Evolutionary conservation across 495 filamentous ascomycete species (phyloP), one percentile per base, ranked within the genome.

Genomic region (Podospora fimiseda): DNA sequence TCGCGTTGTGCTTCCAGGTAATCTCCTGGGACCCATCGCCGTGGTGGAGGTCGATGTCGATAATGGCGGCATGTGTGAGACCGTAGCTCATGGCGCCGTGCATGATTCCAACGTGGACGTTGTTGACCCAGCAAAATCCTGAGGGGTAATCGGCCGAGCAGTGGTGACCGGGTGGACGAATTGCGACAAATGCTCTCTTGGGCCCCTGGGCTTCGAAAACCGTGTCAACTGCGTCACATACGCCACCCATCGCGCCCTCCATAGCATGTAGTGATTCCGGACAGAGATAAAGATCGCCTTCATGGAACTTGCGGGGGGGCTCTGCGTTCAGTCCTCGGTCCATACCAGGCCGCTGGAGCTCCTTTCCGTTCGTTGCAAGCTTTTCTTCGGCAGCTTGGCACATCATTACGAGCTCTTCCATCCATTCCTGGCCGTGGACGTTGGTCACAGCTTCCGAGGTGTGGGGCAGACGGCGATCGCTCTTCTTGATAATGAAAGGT

Each of bases 101-200:
- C 59, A 92, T 87, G 52, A 97, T 95, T 0, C 93, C 94, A 27
- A 97, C 89, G 63, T 96, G 92, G 6, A 97, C 89, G 64, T 98
- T 98, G 67, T 98, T 98, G 50, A 98, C 68, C 93, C 93, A 98
- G 70, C 93, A 98, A 67, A 98, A 98, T 1, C 93, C 93, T 1
- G 90, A 96, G 0, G 93, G 93, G 52, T 84, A 81, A 37, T 81
- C 78, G 2, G 89, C 82, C 3, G 91, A 93, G 68, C 93, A 98
- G 64, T 98, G 93, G 60, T 98, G 93, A 7, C 93, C 93, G 1
- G 90, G 90, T 21, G 90, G 90, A 14, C 90, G 81, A 53, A 92
- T 82, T 21, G 69, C 71, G 57, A 94, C 88, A 69, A 92, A 98
- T 2, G 89, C 88, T 36, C 86, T 83, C 48, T 79, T 80, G 4